phyloP scores from a whole-genome alignment of 768 basidiomycete genomes.

The Tylopilus subfusipes region DNA sequence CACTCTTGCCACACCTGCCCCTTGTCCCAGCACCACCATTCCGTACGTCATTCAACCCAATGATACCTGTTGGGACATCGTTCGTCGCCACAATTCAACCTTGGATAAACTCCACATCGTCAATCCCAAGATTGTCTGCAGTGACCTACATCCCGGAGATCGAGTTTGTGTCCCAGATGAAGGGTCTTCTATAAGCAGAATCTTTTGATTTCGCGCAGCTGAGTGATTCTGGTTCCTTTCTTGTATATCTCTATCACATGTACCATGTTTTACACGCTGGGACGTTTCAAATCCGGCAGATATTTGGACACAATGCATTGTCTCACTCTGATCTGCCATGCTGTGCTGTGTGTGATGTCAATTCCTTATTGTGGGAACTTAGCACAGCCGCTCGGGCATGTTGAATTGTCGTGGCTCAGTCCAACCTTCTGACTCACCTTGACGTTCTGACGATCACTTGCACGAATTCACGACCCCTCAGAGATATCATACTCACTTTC shows the following conservation, averaged over 20 bases:
- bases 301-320: background rate
- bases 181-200: slow-evolving; percentile 31
- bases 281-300: background rate
- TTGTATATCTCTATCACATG: slow-evolving; percentile 16
- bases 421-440: background rate
- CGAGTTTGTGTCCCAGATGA: slow-evolving; percentile 55
- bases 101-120: slow-evolving; percentile 50
- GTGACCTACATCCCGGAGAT: slow-evolving; percentile 55
- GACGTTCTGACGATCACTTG: slow-evolving; percentile 17
- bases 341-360: slow-evolving; percentile 30
- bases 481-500: slow-evolving; percentile 13
- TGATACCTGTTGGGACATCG: slow-evolving; percentile 66
- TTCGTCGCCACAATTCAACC: slow-evolving; percentile 44
- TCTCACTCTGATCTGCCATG: too few species aligned
- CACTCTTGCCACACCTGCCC: slow-evolving; percentile 24
- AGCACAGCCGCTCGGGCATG: slow-evolving; percentile 22
- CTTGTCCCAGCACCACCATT: slow-evolving; percentile 35
- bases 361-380: slow-evolving; percentile 9
- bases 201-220: slow-evolving; percentile 17
- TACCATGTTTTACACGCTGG: slow-evolving; percentile 15
- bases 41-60: slow-evolving; percentile 52
- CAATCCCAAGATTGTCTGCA: slow-evolving; percentile 54
- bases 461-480: slow-evolving; percentile 28
- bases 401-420: slow-evolving; percentile 21
- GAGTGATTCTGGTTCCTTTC: background rate